phyloP scores from a whole-genome alignment of 225 moss, liverwort and hornwort genomes.

The Polytrichum commune region DNA sequence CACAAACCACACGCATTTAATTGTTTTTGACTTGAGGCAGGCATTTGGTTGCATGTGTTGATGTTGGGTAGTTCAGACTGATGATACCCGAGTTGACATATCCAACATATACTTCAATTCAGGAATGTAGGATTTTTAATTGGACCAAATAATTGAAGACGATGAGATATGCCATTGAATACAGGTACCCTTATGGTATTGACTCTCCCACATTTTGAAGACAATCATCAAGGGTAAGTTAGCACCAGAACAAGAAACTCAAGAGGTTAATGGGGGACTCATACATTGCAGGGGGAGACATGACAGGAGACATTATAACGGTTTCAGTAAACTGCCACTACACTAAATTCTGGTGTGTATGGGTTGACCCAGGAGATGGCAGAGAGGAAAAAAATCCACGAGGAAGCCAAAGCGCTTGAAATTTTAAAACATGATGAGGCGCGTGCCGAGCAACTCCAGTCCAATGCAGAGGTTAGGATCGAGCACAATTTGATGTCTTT shows the following conservation, averaged over 20 bases:
- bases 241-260: no score
- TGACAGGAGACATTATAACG: not conserved
- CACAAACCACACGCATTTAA: no score
- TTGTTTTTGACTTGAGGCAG: no score
- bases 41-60: no score
- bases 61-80: no score
- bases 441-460: constrained; percentile 42
- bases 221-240: not conserved
- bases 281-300: not conserved
- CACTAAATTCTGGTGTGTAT: not conserved
- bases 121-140: no score
- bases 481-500: not conserved
- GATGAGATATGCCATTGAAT: no score
- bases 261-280: not conserved
- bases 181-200: no score
- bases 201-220: not conserved
- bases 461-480: constrained; percentile 38
- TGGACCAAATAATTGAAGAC: no score
- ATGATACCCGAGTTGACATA: no score
- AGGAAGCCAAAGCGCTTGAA: constrained; percentile 53
- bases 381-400: constrained; percentile 46
- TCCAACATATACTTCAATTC: no score
- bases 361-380: constrained; percentile 31
- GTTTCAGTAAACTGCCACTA: not conserved
- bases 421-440: constrained; percentile 57